These are phyloP conservation scores for Psilocybe azurescens DNA, from an alignment of 768 basidiomycete genomes.

Conservation along the genomic window DNA sequence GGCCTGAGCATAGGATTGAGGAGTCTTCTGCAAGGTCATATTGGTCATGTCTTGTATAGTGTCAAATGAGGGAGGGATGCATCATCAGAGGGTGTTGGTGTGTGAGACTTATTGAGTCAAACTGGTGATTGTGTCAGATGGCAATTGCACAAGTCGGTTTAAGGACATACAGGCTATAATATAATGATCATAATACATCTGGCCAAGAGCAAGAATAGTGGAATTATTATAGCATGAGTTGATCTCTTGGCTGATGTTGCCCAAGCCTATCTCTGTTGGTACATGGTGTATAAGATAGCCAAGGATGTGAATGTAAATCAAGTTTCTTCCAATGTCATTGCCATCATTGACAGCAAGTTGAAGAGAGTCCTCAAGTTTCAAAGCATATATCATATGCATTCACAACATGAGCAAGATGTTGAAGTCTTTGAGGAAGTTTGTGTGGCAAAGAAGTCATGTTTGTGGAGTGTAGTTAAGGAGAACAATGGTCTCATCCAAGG, in stretches of 20 bases:
- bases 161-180: slow-evolving; percentile 31
- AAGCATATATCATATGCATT: too few species aligned
- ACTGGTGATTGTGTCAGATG: slow-evolving; percentile 23
- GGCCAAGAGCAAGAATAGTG: slow-evolving; percentile 24
- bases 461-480: too few species aligned
- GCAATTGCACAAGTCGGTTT: slow-evolving; percentile 11
- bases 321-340: too few species aligned
- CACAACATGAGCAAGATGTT: too few species aligned
- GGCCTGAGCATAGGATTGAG: slow-evolving; percentile 23
- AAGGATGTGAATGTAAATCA: too few species aligned
- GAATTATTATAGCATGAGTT: not conserved
- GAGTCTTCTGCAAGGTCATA: slow-evolving; percentile 19
- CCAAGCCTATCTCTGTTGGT: too few species aligned
- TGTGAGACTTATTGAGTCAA: slow-evolving; percentile 18
- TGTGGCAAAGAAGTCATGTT: too few species aligned
- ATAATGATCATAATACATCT: slow-evolving; percentile 33
- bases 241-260: not conserved
- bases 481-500: too few species aligned
- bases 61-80: slow-evolving; percentile 28
- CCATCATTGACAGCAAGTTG: too few species aligned
- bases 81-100: slow-evolving; percentile 24
- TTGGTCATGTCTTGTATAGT: slow-evolving; percentile 27
- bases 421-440: too few species aligned
- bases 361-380: too few species aligned
- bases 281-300: too few species aligned